Evolutionary conservation across 768 basidiomycete genomes (phyloP), one percentile per base, ranked within the genome.

Genomic region (Mycena epipterygia): DNA sequence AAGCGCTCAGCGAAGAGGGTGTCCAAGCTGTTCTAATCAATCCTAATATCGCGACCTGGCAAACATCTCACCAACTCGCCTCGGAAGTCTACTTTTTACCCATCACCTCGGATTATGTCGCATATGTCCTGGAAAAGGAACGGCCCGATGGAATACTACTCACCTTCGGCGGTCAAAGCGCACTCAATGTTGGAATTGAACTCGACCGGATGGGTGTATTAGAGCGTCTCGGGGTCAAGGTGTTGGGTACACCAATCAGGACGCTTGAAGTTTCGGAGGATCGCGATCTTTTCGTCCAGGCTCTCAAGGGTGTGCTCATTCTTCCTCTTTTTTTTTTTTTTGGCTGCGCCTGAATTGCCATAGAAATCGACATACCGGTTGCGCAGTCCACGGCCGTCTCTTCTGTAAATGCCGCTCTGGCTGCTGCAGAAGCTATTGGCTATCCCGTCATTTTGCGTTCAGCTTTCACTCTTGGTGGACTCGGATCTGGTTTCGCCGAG

Each of bases 11-110:
- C 75, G 98, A 99, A 81, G 95, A 97, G 80, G 97, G 97, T 61
- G 92, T 99, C 59, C 89, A 94, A 64, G 95, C 96, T 35, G 91
- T 99, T 72, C 91, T 99, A 72, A 95, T 99, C 81, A 99, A 99
- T 81, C 98, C 98, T 53, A 99, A 99, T 79, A 98, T 99, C 73
- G 97, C 98, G 48, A 99, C 98, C 33, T 98, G 97, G 93, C 98
- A 99, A 83, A 99, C 98, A 1, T 98, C 97, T 11, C 98, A 99
- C 79, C 92, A 98, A 80, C 87, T 99, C 72, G 98, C 98, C 32
- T 93, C 93, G 1, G 95, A 98, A 80, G 96, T 99, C 74, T 99
- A 99, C 84, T 99, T 99, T 84, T 83, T 99, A 39, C 98, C 98
- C 53, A 90, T 99, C 76, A 98, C 98, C 0, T 84, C 95, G 59